Base-by-base conservation (phyloP, 768 basidiomycete species). In the Tylopilus subfusipes region DNA sequence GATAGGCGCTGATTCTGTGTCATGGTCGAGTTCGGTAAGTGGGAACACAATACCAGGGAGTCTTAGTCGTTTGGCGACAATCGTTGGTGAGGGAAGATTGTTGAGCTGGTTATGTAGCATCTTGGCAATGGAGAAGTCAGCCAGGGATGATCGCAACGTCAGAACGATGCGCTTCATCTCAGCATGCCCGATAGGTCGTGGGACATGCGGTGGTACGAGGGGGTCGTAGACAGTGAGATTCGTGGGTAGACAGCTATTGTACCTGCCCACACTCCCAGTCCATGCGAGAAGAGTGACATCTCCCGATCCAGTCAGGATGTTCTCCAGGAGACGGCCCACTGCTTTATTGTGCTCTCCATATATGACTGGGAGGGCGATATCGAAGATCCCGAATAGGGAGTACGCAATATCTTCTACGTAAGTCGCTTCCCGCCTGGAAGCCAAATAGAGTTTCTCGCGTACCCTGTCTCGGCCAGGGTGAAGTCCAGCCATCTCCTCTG, bases 321-420 rank as follows among this genome's bases (percentile, higher is more conserved):
- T 10, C 18, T 42, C 44, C 12, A 44, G 22, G 2, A 52, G 33
- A 3, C 33, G 24, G 10, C 33, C 42, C 0, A 45, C 25, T 0
- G 42, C 42, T 1, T 19, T 33, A 19, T 31, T 50, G 1, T 58
- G 55, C 33, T 60, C 61, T 12, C 61, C 63, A 24, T 64, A 64
- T 22, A 33, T 33, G 39, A 63, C 25, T 2, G 56, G 55, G 6
- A 64, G 11, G 2, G 25, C 24, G 5, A 48, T 47, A 38, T 53
- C 44, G 30, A 64, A 54, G 14, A 64, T 45, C 2, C 59, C 62
- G 18, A 60, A 24, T 13, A 64, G 25, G 0, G 50, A 63, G 39
- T 63, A 64, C 1, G 62, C 56, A 7, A 30, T 44, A 11, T 64
- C 63, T 48, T 61, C 63, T 8, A 24, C 47, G 4, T 14, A 12